Conservation (phyloP, 805 yeast genomes). For the Peterozyma toletana region DNA sequence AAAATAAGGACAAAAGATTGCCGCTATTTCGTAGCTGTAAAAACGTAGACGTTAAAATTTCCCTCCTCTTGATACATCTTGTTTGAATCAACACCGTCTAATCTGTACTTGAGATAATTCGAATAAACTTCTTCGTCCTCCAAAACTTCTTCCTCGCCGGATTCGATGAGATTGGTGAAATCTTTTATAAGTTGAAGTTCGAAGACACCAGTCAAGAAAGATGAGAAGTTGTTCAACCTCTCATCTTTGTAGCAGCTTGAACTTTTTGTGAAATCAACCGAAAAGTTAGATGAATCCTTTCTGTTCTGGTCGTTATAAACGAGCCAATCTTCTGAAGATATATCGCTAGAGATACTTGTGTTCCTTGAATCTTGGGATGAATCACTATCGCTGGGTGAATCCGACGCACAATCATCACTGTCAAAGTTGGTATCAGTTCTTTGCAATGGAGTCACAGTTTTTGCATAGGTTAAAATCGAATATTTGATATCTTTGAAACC, state of each 20-base stretch:
- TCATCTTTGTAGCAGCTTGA: conserved; percentile 5
- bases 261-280: neutral
- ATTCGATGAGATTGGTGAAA: conserved; percentile 1
- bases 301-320: neutral
- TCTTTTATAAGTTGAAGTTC: neutral
- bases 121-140: neutral
- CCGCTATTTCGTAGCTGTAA: too few relatives aligned
- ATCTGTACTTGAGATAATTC: conserved; percentile 3
- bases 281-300: neutral
- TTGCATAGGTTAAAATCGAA: conserved; percentile 3
- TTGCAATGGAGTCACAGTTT: conserved; percentile 2
- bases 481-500: conserved; percentile 7
- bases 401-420: too few relatives aligned
- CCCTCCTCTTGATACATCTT: conserved; percentile 6
- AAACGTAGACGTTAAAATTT: too few relatives aligned
- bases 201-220: conserved; percentile 3
- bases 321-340: neutral
- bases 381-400: too few relatives aligned
- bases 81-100: conserved; percentile 3
- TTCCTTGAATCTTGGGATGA: too few relatives aligned
- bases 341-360: neutral
- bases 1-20: too few relatives aligned
- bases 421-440: neutral
- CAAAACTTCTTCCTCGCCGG: neutral
- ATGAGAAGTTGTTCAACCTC: conserved; percentile 3